Evolutionary conservation across 2,329 filamentous ascomycete genomes (phyloP).

Genomic region (Didymella lethalis): DNA sequence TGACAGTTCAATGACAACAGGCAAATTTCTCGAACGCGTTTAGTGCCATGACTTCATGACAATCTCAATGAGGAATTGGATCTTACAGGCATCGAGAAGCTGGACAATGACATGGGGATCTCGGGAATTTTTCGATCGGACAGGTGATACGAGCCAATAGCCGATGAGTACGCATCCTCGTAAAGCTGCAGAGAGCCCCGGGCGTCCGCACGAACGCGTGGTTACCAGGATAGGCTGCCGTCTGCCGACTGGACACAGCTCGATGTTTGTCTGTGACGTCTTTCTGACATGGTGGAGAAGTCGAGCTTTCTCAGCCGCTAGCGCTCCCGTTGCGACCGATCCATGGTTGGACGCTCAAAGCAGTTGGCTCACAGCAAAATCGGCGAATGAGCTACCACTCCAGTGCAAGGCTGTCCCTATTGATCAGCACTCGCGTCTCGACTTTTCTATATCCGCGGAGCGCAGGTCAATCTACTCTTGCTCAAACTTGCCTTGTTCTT

Average conservation of each 20-base stretch:
- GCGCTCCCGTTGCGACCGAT: slow-evolving; percentile 17
- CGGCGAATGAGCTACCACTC: slow-evolving; percentile 1
- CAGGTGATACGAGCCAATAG: slow-evolving; percentile 26
- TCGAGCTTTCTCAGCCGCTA: slow-evolving; percentile 34
- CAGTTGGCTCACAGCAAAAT: neutral
- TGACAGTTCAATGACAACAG: slow-evolving; percentile 37
- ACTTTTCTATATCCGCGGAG: slow-evolving; percentile 13
- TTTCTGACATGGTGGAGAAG: slow-evolving; percentile 41
- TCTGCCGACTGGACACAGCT: slow-evolving; percentile 28
- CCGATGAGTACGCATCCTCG: neutral
- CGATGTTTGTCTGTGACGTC: slow-evolving; percentile 40
- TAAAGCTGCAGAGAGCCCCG: slow-evolving; percentile 13
- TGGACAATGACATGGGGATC: slow-evolving; percentile 30
- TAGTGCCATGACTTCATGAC: slow-evolving; percentile 49
- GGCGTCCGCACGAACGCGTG: slow-evolving; percentile 31
- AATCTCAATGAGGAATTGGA: slow-evolving; percentile 36
- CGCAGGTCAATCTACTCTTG: neutral
- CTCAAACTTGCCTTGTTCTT: slow-evolving; percentile 1
- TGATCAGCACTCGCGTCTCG: slow-evolving; percentile 18
- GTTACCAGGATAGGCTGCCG: slow-evolving; percentile 21
- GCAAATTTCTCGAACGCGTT: slow-evolving; percentile 16
- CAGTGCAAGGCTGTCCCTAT: slow-evolving; percentile 3
- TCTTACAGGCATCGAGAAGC: slow-evolving; percentile 30
- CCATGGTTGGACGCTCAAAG: slow-evolving; percentile 3
- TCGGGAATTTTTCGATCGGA: slow-evolving; percentile 23